Conservation (phyloP, 345 rosid genomes). For the Ceriops zippeliana region DNA sequence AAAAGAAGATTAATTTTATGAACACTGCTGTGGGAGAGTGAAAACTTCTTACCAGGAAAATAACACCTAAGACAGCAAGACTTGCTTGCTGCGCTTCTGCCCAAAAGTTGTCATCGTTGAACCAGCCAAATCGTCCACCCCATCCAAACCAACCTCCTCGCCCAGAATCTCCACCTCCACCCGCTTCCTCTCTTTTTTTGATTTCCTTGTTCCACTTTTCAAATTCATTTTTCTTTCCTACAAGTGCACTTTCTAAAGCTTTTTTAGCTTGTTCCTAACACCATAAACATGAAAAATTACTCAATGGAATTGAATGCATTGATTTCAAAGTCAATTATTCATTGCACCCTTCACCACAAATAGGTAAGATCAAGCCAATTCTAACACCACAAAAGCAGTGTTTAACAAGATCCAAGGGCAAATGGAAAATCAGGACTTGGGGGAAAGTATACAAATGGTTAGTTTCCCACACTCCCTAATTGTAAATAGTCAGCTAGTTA, state of each 20-base stretch:
- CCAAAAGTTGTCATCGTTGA: constrained; percentile 71
- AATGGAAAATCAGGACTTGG: neutral
- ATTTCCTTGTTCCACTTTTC: constrained; percentile 87
- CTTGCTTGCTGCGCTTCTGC: constrained; percentile 61
- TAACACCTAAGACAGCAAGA: constrained; percentile 58
- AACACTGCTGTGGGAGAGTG: neutral
- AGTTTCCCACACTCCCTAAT: neutral
- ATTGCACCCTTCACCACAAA: neutral
- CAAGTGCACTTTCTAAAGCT: constrained; percentile 85
- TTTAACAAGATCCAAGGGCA: neutral
- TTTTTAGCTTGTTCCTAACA: constrained; percentile 81
- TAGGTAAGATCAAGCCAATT: neutral
- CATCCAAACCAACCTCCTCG: constrained; percentile 92
- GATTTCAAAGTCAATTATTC: neutral
- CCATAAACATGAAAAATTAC: constrained; percentile 1
- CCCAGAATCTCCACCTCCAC: constrained; percentile 53
- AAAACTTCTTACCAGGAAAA: constrained; percentile 53
- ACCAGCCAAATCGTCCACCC: constrained; percentile 77
- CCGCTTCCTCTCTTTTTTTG: constrained; percentile 75
- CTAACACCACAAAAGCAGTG: neutral
- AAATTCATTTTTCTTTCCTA: constrained; percentile 79
- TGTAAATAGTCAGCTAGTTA: too few species aligned
- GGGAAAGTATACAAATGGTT: neutral
- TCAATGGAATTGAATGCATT: neutral
- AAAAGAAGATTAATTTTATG: neutral